Evolutionary conservation across 2,329 filamentous ascomycete species (phyloP).

Genomic region (Botryotinia convoluta): DNA sequence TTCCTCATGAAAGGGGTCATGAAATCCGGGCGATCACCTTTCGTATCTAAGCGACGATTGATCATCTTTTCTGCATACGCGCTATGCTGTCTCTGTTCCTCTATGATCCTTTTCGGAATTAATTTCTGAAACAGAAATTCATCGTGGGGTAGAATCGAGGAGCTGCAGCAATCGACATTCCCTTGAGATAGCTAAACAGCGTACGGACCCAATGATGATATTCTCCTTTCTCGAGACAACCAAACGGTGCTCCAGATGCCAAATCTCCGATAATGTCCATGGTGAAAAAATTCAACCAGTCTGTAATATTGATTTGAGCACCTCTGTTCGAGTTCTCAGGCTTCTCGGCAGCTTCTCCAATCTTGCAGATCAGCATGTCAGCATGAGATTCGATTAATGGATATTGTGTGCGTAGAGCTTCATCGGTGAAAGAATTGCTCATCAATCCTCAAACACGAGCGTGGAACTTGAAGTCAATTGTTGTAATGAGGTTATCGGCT

Average conservation of each 20-base stretch:
- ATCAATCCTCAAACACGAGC: constrained; percentile 32
- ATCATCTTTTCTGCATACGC: constrained; percentile 27
- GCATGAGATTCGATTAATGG: constrained; percentile 27
- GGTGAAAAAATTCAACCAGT: constrained; percentile 39
- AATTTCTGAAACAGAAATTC: constrained; percentile 19
- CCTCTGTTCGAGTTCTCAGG: constrained; percentile 3
- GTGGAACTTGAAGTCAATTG: constrained; percentile 25
- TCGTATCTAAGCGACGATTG: constrained; percentile 13
- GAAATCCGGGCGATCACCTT: constrained; percentile 39
- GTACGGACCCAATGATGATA: constrained; percentile 34
- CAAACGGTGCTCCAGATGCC: constrained; percentile 43
- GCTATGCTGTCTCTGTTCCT: constrained; percentile 24
- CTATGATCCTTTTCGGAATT: constrained; percentile 14
- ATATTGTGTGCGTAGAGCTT: constrained; percentile 36
- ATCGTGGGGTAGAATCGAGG: constrained; percentile 24
- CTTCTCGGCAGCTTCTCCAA: background rate
- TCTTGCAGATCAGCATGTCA: constrained; percentile 14
- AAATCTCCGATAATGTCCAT: constrained; percentile 45
- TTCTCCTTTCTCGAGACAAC: constrained; percentile 34
- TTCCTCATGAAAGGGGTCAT: constrained; percentile 32
- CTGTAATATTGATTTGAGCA: constrained; percentile 30
- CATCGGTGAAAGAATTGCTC: constrained; percentile 36
- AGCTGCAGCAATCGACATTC: constrained; percentile 24
- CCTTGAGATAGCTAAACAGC: constrained; percentile 31
- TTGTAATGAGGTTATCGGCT: constrained; percentile 1